A percentile compares a stretch with the other conserved stretches of the same genome.
Evolutionary conservation across 441 rosid species (phyloP).

Genomic region (Caryocar brasiliense): DNA sequence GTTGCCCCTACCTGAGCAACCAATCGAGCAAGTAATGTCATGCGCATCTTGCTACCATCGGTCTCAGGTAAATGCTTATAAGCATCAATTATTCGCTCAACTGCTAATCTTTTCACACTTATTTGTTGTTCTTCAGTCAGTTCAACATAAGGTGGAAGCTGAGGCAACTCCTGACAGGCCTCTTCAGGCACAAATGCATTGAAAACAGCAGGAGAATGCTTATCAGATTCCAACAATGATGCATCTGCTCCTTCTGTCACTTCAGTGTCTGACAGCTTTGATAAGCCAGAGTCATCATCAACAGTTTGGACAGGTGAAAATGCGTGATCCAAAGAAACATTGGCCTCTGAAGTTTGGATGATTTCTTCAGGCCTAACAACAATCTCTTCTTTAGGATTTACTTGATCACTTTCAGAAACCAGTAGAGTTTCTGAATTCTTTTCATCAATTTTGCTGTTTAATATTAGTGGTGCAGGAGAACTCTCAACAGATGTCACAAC

Average conservation of each 20-base stretch:
- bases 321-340: conserved; percentile 40
- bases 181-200: conserved; percentile 49
- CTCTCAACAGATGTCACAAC: conserved; percentile 31
- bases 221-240: conserved; percentile 43
- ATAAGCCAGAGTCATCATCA: conserved; percentile 39
- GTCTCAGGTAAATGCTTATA: conserved; percentile 48
- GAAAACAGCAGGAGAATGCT: conserved; percentile 36
- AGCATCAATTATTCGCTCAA: conserved; percentile 70
- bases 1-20: conserved; percentile 63
- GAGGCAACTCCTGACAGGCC: conserved; percentile 53
- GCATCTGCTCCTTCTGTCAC: conserved; percentile 29
- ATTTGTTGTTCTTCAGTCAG: conserved; percentile 54
- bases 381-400: conserved; percentile 40
- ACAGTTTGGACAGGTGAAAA: conserved; percentile 33
- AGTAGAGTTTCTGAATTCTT: conserved; percentile 33
- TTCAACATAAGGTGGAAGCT: conserved; percentile 65
- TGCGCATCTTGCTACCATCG: conserved; percentile 44
- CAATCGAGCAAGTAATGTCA: conserved; percentile 81
- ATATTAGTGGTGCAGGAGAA: conserved; percentile 23
- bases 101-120: conserved; percentile 49
- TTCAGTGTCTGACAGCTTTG: conserved; percentile 38
- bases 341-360: conserved; percentile 28
- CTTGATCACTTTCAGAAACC: conserved; percentile 36
- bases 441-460: conserved; percentile 35
- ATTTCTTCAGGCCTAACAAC: conserved; percentile 35